Evolutionary conservation across 2,329 filamentous ascomycete genomes (phyloP), one percentile per base, ranked within the genome.

Genomic region (Ceratocystis variospora): DNA sequence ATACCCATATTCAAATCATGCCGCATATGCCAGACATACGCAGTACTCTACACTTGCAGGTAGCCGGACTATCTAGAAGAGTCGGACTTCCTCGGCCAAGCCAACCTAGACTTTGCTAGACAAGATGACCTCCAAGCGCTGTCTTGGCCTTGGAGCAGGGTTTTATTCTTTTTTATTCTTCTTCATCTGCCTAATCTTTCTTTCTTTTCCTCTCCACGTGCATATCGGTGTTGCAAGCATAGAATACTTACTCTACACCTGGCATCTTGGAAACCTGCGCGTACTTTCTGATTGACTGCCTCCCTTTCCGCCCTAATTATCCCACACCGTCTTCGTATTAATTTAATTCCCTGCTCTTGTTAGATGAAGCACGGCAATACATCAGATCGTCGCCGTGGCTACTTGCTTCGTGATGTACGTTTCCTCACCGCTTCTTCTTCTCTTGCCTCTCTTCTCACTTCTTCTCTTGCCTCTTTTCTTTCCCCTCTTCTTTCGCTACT

Each of bases 381-480:
- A 33, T 31, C 25, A 57, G 53, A 57, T 57, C 25, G 53, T 10
- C 25, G 53, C 25, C 25, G 5, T 28, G 22, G 53, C 10, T 31
- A 28, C 53, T 10, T 57, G 53, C 53, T 31, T 57, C 25, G 25
- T 46, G 41, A 44, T 63, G 61, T 63, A 48, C 19, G 41, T 31
- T 63, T 17, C 61, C 61, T 63, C 61, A 63, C 61, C 61, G 61
- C 61, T 62, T n/a, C 37, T 8, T 62, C 33, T 37, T 37, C 33
- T 37, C 33, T 37, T 37, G 33, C 33, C 33, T 19, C 22, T 22
- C 8, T 17, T 50, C 45, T 8, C 45, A 17, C 45, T 48, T 7
- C 17, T 19, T 19, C 45, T 46, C 45, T n/a, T 15, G 6, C 15
- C n/a, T 19, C n/a, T 22, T 22, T 7, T 50, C 46, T 41, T 12